phyloP scores from a whole-genome alignment of 176 grass and related monocot genomes.

The Musa itinerans region DNA sequence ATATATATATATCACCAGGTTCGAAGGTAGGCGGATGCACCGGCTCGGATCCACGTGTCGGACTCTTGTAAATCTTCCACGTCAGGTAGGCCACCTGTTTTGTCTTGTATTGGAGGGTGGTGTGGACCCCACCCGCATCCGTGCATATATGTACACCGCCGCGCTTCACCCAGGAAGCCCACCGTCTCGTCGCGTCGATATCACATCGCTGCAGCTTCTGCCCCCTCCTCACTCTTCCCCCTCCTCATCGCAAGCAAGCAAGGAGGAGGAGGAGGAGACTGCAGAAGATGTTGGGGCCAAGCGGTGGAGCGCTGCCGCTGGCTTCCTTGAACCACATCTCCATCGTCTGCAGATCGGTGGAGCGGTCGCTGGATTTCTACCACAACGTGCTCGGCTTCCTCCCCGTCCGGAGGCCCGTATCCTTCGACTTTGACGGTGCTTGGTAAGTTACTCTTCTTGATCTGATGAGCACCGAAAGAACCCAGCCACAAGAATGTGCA shows the following conservation, averaged over 20 bases:
- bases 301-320: constrained; percentile 38
- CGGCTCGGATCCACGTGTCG: background rate
- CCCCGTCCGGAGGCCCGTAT: constrained; percentile 49
- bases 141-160: background rate
- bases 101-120: background rate
- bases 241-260: no score
- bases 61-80: background rate
- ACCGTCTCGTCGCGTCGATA: no score
- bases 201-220: no score
- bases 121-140: background rate
- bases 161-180: no score
- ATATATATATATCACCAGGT: no score
- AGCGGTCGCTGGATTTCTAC: constrained; percentile 61
- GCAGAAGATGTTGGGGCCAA: background rate
- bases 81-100: background rate
- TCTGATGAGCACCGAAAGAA: background rate
- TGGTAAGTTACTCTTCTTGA: constrained; percentile 20
- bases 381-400: constrained; percentile 68
- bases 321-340: constrained; percentile 85
- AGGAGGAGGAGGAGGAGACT: background rate
- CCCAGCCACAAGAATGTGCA: no score
- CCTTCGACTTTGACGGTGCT: constrained; percentile 68
- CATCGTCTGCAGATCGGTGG: constrained; percentile 56
- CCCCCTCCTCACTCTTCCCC: no score
- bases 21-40: no score